Evolutionary conservation across 257 asterid species (phyloP).

Genomic region (Fraxinus pennsylvanica): DNA sequence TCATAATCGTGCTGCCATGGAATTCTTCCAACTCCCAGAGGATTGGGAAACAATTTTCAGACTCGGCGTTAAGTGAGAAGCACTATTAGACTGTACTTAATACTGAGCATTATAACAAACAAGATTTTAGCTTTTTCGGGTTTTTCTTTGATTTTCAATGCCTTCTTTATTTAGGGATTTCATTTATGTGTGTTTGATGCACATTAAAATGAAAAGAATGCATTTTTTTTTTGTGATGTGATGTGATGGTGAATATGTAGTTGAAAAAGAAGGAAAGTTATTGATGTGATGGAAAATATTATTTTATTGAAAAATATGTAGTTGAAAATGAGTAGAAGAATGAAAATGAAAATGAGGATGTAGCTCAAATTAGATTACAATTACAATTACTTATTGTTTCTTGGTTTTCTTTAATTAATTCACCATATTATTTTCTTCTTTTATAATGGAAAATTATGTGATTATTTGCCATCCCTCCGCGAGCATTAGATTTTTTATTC

Average conservation of each 20-base stretch:
- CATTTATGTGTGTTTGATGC: neutral
- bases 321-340: no score
- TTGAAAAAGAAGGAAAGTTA: no score
- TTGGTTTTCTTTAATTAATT: no score
- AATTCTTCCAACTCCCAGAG: slow-evolving; percentile 50
- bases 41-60: slow-evolving; percentile 45
- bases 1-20: slow-evolving; percentile 35
- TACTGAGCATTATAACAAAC: neutral
- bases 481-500: neutral
- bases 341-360: no score
- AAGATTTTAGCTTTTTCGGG: neutral
- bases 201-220: no score
- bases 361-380: no score
- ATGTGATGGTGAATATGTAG: no score
- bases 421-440: neutral
- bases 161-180: neutral
- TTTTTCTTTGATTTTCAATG: neutral
- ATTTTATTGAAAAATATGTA: no score
- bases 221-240: no score
- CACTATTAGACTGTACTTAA: neutral
- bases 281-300: no score
- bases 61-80: neutral
- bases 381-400: no score
- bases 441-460: no score
- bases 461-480: neutral